Base-by-base conservation (phyloP, 805 yeast species). In the Zygoascus tannicola region DNA sequence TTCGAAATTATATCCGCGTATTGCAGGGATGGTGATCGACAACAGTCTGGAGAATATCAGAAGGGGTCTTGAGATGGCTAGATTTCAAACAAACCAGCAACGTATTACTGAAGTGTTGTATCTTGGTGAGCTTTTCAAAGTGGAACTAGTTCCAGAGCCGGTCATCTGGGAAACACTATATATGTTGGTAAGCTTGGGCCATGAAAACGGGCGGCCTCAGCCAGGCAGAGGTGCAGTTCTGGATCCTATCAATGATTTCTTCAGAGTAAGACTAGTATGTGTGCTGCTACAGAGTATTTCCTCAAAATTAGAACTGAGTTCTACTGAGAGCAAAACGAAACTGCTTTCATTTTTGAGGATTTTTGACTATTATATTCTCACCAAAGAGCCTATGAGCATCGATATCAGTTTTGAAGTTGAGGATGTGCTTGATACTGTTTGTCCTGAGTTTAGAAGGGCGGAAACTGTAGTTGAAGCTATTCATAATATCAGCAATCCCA, bases 161-260 rank as follows among this genome's bases (percentile, higher is more conserved):
- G 67, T 73, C 3, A 46, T 82, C 2, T 59, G 73, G 37, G 78
- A 76, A 36, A 56, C 80, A 2, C 49, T 80, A 12, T 81, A 71
- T 60, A 69, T 70, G 47, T 68, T 84, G 5, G 46, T 85, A 3
- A 74, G 80, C 35, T 74, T 65, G 58, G 95, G 94, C 0, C 80
- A 84, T 64, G 71, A 73, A 0, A 66, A 69, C 45, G 75, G 75
- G 43, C 71, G 71, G 41, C 88, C 94, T 1, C 60, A 56, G 7
- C 70, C 72, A 10, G 66, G 64, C 19, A 50, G 45, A 3, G 34
- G 56, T 2, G 64, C 69, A 23, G 71, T 64, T 15, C 41, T 71
- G n/a, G 96, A 87, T 62, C 64, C 64, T 10, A 78, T 80, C 0
- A 73, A 78, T 52, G 79, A 84, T 53, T 84, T 79, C 56, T 85